Evolutionary conservation across 257 asterid genomes (phyloP).

Genomic region (Catharanthus roseus): DNA sequence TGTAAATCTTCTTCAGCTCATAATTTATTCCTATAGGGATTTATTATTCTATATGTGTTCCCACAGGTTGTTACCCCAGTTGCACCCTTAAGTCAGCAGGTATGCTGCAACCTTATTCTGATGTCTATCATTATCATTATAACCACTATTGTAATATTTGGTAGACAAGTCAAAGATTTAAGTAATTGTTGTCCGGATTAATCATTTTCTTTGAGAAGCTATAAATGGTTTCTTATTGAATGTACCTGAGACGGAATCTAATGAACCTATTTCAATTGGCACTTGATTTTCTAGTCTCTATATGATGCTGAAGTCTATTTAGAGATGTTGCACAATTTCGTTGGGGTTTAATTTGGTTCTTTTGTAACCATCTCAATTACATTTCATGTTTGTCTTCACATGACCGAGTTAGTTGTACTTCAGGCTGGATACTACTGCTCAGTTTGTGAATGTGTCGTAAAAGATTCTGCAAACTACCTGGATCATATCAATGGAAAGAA

Average conservation of each 20-base stretch:
- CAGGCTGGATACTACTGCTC: conserved; percentile 99
- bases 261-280: background rate
- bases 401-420: conserved; percentile 24
- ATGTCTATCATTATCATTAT: background rate
- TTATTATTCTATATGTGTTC: conserved; percentile 16
- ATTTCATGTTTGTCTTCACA: background rate
- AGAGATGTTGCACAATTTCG: background rate
- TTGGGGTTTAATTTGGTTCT: background rate
- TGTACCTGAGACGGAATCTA: background rate
- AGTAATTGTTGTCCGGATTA: background rate
- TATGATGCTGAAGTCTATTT: background rate
- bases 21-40: background rate
- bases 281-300: background rate
- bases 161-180: background rate
- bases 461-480: conserved; percentile 97
- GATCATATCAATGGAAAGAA: conserved; percentile 99
- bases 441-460: conserved; percentile 97
- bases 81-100: conserved; percentile 99
- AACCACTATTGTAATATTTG: background rate
- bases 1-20: background rate
- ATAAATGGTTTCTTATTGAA: background rate
- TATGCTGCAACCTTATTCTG: conserved; percentile 26
- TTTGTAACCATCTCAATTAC: conserved; percentile 4
- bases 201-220: background rate
- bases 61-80: conserved; percentile 98